Base-by-base conservation (phyloP, 2,329 filamentous ascomycete species). In the Hypoxylon sp. region DNA sequence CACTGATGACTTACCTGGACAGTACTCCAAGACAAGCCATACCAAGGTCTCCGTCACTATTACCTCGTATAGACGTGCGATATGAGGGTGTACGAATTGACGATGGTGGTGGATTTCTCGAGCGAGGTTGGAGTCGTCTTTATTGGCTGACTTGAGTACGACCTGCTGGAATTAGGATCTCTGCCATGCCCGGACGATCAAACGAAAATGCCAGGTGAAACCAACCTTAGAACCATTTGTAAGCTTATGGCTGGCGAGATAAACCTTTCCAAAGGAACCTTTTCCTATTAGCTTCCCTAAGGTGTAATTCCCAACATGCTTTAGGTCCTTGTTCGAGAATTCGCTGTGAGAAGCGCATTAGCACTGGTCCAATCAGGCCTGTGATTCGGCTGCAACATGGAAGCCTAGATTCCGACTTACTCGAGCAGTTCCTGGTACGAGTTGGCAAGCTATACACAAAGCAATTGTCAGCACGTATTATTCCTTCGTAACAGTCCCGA, bases 71-170 rank as follows among this genome's bases (percentile, higher is more conserved):
- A 99, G 83, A 52, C 95, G 88, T 47, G 95, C 94, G 72, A 99
- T 99, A 79, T 99, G 95, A 20, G 95, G 95, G 75, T 99, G 95
- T 68, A 97, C 86, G 79, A 99, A 97, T 79, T 99, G 95, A 70
- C 95, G 91, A 77, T 99, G 95, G 77, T 99, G 95, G 78, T 99
- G 95, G 72, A 99, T 99, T 78, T 99, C 95, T 71, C 95, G 91
- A 15, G 94, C 94, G 50, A 99, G 89, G 76, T 99, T 99, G 56
- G 92, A 88, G 78, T 99, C 95, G 75, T 94, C 91, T 78, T 97
- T 97, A 76, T 95, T 94, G 67, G 95, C 95, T 64, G 94, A 97
- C 80, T 99, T 99, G 80, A 99, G 92, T 34, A 99, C 95, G 72
- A 99, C 95, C 92, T 97, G 76, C 51, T 44, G 24, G 50, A 39